These are phyloP conservation scores for Cyclotella baltica DNA, from an alignment of 108 stramenopile genomes.

Conservation along the genomic window DNA sequence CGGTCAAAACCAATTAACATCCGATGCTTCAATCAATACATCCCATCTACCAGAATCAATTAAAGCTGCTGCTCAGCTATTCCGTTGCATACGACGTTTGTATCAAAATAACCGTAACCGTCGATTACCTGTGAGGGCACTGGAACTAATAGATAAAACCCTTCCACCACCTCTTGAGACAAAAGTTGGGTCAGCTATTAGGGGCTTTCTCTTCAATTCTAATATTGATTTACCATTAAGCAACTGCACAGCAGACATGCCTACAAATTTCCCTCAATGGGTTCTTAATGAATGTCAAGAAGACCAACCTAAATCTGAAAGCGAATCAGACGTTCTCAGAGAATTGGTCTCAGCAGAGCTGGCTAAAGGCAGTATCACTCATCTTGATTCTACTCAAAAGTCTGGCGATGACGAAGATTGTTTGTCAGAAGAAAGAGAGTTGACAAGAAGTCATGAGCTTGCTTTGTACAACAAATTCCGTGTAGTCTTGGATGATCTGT, in stretches of 20 bases:
- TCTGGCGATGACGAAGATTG: conserved; percentile 46
- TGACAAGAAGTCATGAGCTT: conserved; percentile 63
- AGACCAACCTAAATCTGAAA: conserved; percentile 1
- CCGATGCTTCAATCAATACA: not conserved
- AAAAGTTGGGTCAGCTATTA: conserved; percentile 54
- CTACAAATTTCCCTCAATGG: conserved; percentile 48
- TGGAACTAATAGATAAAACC: conserved; percentile 64
- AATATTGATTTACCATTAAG: conserved; percentile 33
- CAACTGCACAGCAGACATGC: conserved; percentile 7
- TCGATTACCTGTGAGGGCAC: conserved; percentile 71
- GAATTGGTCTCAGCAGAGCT: conserved; percentile 65
- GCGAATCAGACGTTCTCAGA: conserved; percentile 48
- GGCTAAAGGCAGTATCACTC: conserved; percentile 66
- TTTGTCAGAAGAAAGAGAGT: conserved; percentile 55
- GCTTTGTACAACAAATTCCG: conserved; percentile 73
- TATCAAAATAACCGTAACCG: conserved; percentile 64
- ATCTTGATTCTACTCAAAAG: conserved; percentile 35
- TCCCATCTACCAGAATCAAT: conserved; percentile 65
- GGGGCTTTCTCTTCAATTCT: conserved; percentile 62
- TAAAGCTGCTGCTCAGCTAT: conserved; percentile 71
- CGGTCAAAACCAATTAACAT: conserved; percentile 28
- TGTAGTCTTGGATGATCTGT: conserved; percentile 78
- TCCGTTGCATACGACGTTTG: conserved; percentile 79
- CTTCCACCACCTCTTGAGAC: conserved; percentile 66
- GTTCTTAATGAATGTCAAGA: conserved; percentile 27